phyloP scores from a whole-genome alignment of 129 eudicot genomes.

The Cynara cardunculus region DNA sequence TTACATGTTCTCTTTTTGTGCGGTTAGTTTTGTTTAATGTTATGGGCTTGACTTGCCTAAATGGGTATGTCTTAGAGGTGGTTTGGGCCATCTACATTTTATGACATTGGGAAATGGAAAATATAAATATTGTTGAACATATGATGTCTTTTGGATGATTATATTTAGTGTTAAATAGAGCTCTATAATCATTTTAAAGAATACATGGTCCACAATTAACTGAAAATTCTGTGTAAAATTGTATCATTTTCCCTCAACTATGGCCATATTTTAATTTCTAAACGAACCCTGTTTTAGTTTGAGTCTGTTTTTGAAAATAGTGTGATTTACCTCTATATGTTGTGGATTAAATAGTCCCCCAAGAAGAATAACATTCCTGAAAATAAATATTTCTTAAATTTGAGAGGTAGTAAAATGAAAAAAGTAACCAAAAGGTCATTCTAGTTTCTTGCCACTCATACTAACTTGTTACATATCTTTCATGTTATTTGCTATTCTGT shows the following conservation, averaged over 20 bases:
- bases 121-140: background rate
- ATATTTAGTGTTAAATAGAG: background rate
- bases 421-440: background rate
- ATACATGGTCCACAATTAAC: background rate
- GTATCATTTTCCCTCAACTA: background rate
- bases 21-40: background rate
- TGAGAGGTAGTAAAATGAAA: background rate
- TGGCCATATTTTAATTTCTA: background rate
- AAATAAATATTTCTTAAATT: background rate
- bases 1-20: background rate
- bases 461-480: background rate
- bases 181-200: background rate
- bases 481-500: background rate
- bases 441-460: background rate
- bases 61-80: background rate
- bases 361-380: background rate
- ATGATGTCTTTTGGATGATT: background rate
- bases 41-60: background rate
- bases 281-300: background rate
- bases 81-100: background rate
- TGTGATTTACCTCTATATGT: background rate
- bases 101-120: background rate
- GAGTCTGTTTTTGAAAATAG: background rate
- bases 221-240: background rate
- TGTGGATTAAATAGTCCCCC: background rate